Evolutionary conservation across 768 basidiomycete species (phyloP), one percentile per base, ranked within the genome.

Genomic region (Nevesoporus exiguus): DNA sequence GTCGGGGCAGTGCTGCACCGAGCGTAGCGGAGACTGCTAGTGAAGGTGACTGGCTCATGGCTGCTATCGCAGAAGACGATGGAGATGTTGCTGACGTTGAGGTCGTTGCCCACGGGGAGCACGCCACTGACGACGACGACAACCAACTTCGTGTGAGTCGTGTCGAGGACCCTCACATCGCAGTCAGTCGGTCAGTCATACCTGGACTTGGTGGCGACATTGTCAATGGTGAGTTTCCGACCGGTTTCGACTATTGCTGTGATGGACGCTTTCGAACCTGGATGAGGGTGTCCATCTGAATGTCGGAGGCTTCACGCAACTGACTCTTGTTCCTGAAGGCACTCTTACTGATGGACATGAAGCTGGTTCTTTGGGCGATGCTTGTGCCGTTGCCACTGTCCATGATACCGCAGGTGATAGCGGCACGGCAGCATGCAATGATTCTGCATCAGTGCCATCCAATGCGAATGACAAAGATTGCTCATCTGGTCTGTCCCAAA

Each of bases 41-140:
- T 70, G 90, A 92, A 69, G 85, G 77, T 49, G 90, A 92, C 71
- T 92, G 90, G 90, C 76, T 91, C 40, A 91, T 92, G 90, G 90
- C 88, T 67, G 89, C 90, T 48, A 92, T 91, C 62, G 84, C 79
- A 52, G 86, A 85, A 67, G 85, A 81, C 61, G 85, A 84, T 62
- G 83, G 75, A 52, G 85, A 82, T 54, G 72, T 74, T 56, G 71
- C 74, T 65, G 75, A 76, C 54, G 82, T 77, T 55, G 86, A 82
- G 67, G 83, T 77, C 59, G 82, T 81, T 54, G 78, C 72, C 47
- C 83, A 79, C 56, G 78, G 62, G 53, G 76, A 74, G 55, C 72
- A 73, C 58, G 71, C 73, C 46, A 65, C 70, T 56, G 77, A 76
- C 44, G 82, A 80, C 54, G 77, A 79, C 53, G 71, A 69, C 49